Evolutionary conservation across 257 asterid genomes (phyloP).

Genomic region (Henckelia pumila): DNA sequence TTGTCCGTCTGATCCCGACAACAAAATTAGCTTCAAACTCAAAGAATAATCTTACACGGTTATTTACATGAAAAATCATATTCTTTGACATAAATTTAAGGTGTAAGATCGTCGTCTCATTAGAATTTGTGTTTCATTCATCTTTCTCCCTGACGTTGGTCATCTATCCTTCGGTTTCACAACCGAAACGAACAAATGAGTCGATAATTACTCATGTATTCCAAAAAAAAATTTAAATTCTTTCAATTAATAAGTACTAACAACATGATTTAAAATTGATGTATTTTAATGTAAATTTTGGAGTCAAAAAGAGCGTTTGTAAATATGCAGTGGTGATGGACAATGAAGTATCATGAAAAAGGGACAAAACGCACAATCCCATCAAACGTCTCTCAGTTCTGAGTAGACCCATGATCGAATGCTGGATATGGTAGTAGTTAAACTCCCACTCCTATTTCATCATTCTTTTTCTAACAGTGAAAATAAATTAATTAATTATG

Average conservation of each 20-base stretch:
- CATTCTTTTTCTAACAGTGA: background rate
- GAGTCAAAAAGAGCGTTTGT: conserved; percentile 27
- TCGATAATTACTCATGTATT: too few species aligned
- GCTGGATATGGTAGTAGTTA: conserved; percentile 35
- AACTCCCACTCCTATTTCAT: conserved; percentile 1
- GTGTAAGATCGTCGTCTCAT: too few species aligned
- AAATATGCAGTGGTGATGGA: conserved; percentile 31
- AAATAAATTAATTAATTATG: background rate
- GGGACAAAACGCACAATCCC: conserved; percentile 56
- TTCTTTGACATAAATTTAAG: too few species aligned
- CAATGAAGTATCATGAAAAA: conserved; percentile 46
- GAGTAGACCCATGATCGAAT: conserved; percentile 34
- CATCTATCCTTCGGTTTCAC: too few species aligned
- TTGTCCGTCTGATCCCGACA: conserved; percentile 40
- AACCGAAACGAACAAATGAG: too few species aligned
- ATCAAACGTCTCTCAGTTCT: conserved; percentile 40
- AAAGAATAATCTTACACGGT: too few species aligned
- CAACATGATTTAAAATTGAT: too few species aligned
- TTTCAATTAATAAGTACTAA: too few species aligned
- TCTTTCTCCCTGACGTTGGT: too few species aligned
- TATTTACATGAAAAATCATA: too few species aligned
- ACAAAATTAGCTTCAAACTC: conserved; percentile 8
- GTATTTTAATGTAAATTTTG: background rate
- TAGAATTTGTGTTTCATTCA: too few species aligned
- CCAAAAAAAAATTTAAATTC: too few species aligned